phyloP scores from a whole-genome alignment of 2,329 filamentous ascomycete genomes.

The Ilyonectria mors-panacis region DNA sequence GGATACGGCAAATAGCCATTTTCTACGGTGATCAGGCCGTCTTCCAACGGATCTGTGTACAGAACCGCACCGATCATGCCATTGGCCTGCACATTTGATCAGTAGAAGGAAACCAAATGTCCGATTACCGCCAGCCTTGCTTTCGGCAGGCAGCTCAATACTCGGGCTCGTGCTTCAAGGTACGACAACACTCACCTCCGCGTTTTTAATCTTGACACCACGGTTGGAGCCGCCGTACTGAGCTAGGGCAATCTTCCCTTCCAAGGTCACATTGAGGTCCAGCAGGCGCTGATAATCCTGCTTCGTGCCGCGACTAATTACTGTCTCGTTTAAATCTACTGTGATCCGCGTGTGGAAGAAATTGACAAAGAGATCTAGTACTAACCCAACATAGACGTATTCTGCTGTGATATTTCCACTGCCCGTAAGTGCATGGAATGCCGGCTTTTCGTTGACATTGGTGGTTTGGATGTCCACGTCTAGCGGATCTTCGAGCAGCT shows the following conservation, averaged over 20 bases:
- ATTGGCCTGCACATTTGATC: not conserved
- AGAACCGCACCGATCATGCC: constrained; percentile 36
- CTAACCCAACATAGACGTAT: constrained; percentile 40
- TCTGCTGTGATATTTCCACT: constrained; percentile 29
- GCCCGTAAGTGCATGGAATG: constrained; percentile 27
- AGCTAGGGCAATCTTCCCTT: constrained; percentile 31
- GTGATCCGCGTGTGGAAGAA: not conserved
- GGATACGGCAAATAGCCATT: constrained; percentile 35
- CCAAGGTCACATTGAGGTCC: constrained; percentile 30
- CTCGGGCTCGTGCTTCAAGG: not conserved
- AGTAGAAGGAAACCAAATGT: not conserved
- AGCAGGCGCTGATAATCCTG: constrained; percentile 31
- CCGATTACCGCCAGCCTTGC: not conserved
- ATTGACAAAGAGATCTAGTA: not conserved
- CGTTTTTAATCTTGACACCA: constrained; percentile 39
- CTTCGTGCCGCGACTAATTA: constrained; percentile 13
- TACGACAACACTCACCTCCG: constrained; percentile 21
- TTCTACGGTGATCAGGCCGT: constrained; percentile 33
- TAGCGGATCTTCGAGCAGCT: constrained; percentile 34
- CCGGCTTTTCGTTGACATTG: constrained; percentile 26
- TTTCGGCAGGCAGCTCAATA: not conserved
- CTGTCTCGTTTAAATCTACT: not conserved
- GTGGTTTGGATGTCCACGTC: constrained; percentile 34
- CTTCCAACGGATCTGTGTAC: constrained; percentile 32
- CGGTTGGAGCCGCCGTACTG: constrained; percentile 36